phyloP scores from a whole-genome alignment of 768 basidiomycete species.

The Lentinus brumalis region DNA sequence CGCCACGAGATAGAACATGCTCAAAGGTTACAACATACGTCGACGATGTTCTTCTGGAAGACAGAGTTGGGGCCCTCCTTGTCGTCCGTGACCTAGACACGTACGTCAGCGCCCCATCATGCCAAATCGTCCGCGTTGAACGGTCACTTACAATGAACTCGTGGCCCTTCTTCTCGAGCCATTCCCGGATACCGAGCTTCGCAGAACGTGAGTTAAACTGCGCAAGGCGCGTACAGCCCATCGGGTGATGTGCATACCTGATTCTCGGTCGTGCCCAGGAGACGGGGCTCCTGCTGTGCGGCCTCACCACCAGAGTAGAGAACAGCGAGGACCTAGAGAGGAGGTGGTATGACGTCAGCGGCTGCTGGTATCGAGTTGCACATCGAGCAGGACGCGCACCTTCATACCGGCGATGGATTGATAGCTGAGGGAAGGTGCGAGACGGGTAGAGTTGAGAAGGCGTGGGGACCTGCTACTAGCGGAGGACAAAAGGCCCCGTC shows the following conservation, averaged over 20 bases:
- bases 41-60: constrained; percentile 81
- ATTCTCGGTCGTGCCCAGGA: constrained; percentile 82
- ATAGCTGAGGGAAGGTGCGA: constrained; percentile 12
- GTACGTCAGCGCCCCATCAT: neutral
- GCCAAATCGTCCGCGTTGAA: neutral
- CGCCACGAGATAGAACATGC: neutral
- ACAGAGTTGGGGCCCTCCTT: constrained; percentile 83
- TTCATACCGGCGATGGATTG: constrained; percentile 22
- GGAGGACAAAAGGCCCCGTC: constrained; percentile 15
- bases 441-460: constrained; percentile 19
- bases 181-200: constrained; percentile 72
- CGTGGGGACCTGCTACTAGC: constrained; percentile 18
- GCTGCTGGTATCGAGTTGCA: neutral
- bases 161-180: constrained; percentile 72
- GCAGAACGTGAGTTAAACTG: neutral
- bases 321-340: constrained; percentile 65
- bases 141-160: constrained; percentile 60
- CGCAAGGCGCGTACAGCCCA: neutral
- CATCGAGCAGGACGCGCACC: constrained; percentile 6
- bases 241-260: constrained; percentile 42
- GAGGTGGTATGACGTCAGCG: constrained; percentile 8
- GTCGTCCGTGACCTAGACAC: constrained; percentile 66
- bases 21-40: constrained; percentile 48
- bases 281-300: constrained; percentile 69
- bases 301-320: constrained; percentile 70